Evolutionary conservation across 768 basidiomycete species (phyloP).

Genomic region (Boletellus ananiceps): DNA sequence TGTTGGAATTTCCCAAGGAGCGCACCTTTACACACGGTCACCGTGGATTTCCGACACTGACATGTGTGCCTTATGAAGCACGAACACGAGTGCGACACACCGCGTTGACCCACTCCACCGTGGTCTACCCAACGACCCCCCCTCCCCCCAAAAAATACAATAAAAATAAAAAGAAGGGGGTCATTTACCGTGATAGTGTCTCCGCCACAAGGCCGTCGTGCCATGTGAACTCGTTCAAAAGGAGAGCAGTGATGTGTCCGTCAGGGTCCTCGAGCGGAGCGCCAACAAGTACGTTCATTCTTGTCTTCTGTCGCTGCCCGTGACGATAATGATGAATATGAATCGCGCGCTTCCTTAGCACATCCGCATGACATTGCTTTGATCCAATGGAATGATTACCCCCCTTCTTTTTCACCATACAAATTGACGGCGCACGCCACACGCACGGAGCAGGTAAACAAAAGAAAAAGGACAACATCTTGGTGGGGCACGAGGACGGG

Average conservation of each 20-base stretch:
- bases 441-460: not conserved
- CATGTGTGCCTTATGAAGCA: not conserved
- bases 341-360: conserved; percentile 1
- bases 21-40: not conserved
- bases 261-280: conserved; percentile 14
- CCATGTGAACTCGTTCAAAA: conserved; percentile 10
- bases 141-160: too few relatives aligned
- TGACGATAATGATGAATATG: not conserved
- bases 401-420: not conserved
- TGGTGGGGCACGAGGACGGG: not conserved
- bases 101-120: not conserved
- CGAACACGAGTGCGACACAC: not conserved
- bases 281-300: not conserved
- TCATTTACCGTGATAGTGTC: conserved; percentile 4
- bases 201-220: conserved; percentile 11
- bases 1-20: too few relatives aligned
- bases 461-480: not conserved
- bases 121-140: not conserved
- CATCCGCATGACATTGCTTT: not conserved
- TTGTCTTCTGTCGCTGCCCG: not conserved
- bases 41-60: not conserved
- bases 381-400: not conserved
- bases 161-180: conserved; percentile 1
- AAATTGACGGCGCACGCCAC: conserved; percentile 5
- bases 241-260: not conserved